Evolutionary conservation across 495 filamentous ascomycete species (phyloP).

Genomic region (Astrothelium macrocarpum): DNA sequence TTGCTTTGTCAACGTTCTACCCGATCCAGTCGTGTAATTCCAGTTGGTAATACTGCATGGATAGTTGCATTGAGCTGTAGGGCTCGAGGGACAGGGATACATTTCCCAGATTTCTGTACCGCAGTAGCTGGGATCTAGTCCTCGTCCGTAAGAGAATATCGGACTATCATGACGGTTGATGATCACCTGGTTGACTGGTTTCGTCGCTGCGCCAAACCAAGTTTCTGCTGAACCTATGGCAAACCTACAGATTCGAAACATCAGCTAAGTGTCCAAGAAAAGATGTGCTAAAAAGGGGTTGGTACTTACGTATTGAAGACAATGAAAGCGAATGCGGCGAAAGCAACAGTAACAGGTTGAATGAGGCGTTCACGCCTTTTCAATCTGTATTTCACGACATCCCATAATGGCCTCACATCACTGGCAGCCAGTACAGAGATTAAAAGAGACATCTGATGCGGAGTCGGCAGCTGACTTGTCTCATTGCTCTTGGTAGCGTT

Average conservation of each 20-base stretch:
- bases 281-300: neutral
- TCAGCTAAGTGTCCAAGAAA: neutral
- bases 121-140: neutral
- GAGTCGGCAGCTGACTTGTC: neutral
- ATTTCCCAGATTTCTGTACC: neutral
- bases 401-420: neutral
- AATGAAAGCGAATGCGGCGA: neutral
- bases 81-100: neutral
- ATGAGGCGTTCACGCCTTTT: neutral
- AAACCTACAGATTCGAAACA: neutral
- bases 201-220: neutral
- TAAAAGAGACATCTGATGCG: constrained; percentile 2
- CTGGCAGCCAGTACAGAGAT: neutral
- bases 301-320: neutral
- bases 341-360: neutral
- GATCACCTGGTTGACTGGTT: neutral
- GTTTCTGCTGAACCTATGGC: constrained; percentile 3
- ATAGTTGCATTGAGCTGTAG: neutral
- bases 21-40: constrained; percentile 3
- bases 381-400: neutral
- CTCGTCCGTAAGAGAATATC: constrained; percentile 1
- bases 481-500: neutral
- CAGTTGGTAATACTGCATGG: neutral
- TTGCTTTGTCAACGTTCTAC: neutral
- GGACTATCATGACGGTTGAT: neutral